Evolutionary conservation across 768 basidiomycete species (phyloP), one percentile per base, ranked within the genome.

Genomic region (Collybia sordida): DNA sequence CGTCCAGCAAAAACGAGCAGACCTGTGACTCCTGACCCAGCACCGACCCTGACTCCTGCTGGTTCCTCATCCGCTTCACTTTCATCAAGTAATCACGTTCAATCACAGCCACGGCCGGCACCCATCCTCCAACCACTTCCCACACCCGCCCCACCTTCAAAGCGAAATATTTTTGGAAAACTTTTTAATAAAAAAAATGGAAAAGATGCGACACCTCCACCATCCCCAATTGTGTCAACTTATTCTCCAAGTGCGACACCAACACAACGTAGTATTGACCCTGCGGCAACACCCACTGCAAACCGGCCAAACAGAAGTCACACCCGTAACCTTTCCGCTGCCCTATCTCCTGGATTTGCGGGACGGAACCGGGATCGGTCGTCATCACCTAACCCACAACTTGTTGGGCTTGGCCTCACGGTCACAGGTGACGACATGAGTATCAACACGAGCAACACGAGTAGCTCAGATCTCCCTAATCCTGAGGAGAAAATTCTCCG

Each of bases 101-200:
- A 48, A 45, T 48, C 53, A 3, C 35, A 53, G 21, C 42, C 53
- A 1, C 51, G 41, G 17, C 36, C 24, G 38, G 34, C 49, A 23
- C 47, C 25, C 21, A 53, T 37, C 24, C 45, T 34, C 35, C 55
- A 44, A 49, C 49, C 48, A 17, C 35, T 39, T 17, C 52, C 23
- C 23, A 41, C 17, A 35, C 6, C 45, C 14, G 36, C 55, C 38
- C 25, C 47, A 6, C 45, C 58, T 3, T 47, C 62, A 50, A 80
- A 83, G 51, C 70, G 81, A 18, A 85, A 81, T 53, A 78, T 92
- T 17, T 87, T 91, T 54, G 77, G 83, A 22, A 86, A 80, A 61
- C 68, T 91, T 27, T 92, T 92, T 73, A 86, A 80, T 73, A 86
- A 80, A 61, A 81, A 77, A n/a, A 11, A 61, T 6, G 54, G 59